These are phyloP conservation scores for Saccharomycopsis phalli DNA, from an alignment of 1,139 yeast species.

Conservation along the genomic window DNA sequence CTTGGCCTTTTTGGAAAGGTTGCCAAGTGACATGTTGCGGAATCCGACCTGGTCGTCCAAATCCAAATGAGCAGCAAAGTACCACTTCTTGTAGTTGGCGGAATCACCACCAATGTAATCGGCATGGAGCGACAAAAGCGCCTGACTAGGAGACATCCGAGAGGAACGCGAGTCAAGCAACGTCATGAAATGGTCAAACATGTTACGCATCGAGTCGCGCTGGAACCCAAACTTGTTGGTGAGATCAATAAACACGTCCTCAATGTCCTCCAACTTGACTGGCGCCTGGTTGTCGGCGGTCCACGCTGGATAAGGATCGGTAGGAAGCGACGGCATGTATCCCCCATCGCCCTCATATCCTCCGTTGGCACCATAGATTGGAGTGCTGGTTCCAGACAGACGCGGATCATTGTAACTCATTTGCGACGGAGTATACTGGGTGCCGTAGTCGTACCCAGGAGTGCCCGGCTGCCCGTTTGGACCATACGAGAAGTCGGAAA, in stretches of 20 bases:
- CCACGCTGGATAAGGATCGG: constrained; percentile 97
- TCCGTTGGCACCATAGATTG: constrained; percentile 66
- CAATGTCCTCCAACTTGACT: constrained; percentile 77
- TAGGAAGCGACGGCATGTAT: constrained; percentile 26
- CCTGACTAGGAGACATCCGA: constrained; percentile 95
- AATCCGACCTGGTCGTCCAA: constrained; percentile 75
- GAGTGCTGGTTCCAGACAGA: constrained; percentile 93
- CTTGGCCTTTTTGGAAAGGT: constrained; percentile 46
- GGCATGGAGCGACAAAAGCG: constrained; percentile 84
- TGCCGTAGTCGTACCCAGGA: constrained; percentile 69
- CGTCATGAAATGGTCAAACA: constrained; percentile 93
- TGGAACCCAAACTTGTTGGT: constrained; percentile 94
- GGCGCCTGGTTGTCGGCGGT: constrained; percentile 87
- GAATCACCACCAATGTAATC: constrained; percentile 95
- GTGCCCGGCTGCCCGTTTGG: constrained; percentile 38
- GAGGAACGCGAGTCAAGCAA: constrained; percentile 91
- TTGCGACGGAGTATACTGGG: constrained; percentile 74
- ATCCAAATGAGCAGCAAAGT: constrained; percentile 86
- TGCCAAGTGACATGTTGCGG: constrained; percentile 73
- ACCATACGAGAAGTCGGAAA: constrained; percentile 69
- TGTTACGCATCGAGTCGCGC: constrained; percentile 93
- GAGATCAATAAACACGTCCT: constrained; percentile 83
- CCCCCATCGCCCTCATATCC: constrained; percentile 29
- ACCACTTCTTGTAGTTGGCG: constrained; percentile 92
- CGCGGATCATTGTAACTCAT: constrained; percentile 79